Evolutionary conservation across 129 eudicot species (phyloP), one percentile per base, ranked within the genome.

Genomic region (Flaveria trinervia): DNA sequence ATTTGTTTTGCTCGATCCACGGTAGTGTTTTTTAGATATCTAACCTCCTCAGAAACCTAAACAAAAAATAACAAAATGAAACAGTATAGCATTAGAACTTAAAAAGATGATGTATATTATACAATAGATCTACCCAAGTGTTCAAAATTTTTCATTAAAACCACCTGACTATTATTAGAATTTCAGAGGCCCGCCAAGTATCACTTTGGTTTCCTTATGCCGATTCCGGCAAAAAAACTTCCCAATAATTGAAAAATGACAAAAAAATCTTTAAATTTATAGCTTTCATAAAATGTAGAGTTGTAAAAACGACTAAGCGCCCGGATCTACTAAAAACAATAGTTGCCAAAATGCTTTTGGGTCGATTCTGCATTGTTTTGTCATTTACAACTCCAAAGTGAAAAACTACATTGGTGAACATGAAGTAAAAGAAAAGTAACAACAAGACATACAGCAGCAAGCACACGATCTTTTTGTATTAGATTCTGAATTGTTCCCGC

Each of bases 391-490:
- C 46, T 64, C 22, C 8, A 28, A 30, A 28, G 22, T 30, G 20
- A 28, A 30, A 14, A 64, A 33, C 44, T 30, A 7, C 13, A 30
- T 11, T 64, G 22, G 44, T 16, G 11, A 72, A 55, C 36, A 55
- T 30, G 20, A 30, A 76, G 45, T 71, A 48, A 14, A 77, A 77
- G 10, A 14, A 49, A 65, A 70, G 65, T 56, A 71, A 79, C 9
- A 71, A 79, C 9, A 67, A 70, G 65, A 88, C 93, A 18, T 43
- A 93, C 99, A 86, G 89, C 99, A 75, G 82, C 79, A 77, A 87
- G 82, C 54, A 95, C 85, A 70, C 94, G 89, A 68, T 95, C 99
- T 83, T 91, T 95, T 75, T 91, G 99, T 80, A 95, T 89, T 66
- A 95, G 75, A 85, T 88, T 95, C 76, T 91, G 95, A 65, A 95